A percentile compares a stretch with the other conserved stretches of the same genome.
Evolutionary conservation across 2,329 filamentous ascomycete genomes (phyloP).

Genomic region (Botrytis sinoallii): DNA sequence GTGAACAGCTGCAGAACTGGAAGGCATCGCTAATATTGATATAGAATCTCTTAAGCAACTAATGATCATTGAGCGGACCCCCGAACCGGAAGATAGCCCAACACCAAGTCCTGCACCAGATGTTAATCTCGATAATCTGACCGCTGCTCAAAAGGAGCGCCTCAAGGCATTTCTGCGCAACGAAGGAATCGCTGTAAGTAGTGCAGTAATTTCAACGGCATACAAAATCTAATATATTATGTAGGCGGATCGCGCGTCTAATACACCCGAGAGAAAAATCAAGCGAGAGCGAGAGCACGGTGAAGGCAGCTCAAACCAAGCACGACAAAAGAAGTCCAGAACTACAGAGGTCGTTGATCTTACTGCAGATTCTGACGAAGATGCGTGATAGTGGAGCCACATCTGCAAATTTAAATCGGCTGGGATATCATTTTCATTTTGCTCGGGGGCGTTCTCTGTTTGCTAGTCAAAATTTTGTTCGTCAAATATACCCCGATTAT

Average conservation of each 20-base stretch:
- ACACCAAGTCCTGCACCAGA: not conserved
- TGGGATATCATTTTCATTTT: not conserved
- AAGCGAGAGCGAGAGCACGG: constrained; percentile 7
- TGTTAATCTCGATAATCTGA: not conserved
- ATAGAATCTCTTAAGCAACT: constrained; percentile 17
- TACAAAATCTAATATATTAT: not conserved
- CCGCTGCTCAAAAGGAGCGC: not conserved
- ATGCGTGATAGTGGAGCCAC: not conserved
- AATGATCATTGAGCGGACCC: constrained; percentile 12
- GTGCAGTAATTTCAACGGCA: not conserved
- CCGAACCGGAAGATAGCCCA: constrained; percentile 5
- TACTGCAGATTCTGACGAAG: constrained; percentile 1
- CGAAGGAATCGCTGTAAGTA: constrained; percentile 4
- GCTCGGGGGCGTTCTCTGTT: not conserved
- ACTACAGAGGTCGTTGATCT: not conserved
- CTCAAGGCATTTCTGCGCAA: constrained; percentile 10
- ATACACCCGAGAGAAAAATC: not conserved
- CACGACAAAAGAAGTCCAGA: not conserved
- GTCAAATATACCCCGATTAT: not conserved
- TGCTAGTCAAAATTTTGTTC: not conserved
- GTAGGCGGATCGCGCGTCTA: not conserved
- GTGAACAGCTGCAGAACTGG: not conserved
- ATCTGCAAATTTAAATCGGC: not conserved
- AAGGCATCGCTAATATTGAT: not conserved
- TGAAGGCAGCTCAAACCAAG: not conserved